Base-by-base conservation (phyloP, 202 grass and related monocot species). In the Panicum hallii region DNA sequence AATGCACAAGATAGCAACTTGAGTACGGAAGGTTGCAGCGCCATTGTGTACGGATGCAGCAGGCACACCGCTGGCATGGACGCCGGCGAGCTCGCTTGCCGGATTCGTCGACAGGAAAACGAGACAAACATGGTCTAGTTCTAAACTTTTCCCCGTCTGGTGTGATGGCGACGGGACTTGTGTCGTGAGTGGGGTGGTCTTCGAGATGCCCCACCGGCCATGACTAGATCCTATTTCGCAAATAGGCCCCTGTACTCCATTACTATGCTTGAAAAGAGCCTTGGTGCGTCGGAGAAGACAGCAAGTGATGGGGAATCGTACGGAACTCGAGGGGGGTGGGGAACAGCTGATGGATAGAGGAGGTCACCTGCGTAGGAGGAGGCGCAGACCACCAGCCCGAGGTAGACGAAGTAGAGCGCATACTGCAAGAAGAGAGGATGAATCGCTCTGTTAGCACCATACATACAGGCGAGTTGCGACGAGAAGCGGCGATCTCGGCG, bases 391-490 rank as follows among this genome's bases (percentile, higher is more conserved):
- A 97, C 88, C 69, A 97, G 87, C 61, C 97, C 97, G 22, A 99
- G 97, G 88, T 99, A 99, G 80, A 99, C 93, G 88, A 99, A 99
- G 75, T 99, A 99, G 64, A 99, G 91, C 16, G 97, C 97, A 16
- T 97, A 97, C 97, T 99, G 91, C 77, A 79, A 72, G 26, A 49
- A 46, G 58, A n/a, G 41, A 91, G 74, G 26, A 78, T 19, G 50
- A 60, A 70, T 77, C 41, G 50, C 17, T 17, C 56, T 62, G 43
- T 36, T 32, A 32, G 19, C 16, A 12, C 19, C 15, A 11, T 28
- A 6, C 67, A 17, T 40, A 54, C 23, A 11, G 1, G 30, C 13
- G 56, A 26, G 64, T 68, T 23, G 77, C 23, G 58, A 40, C 4
- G 8, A 28, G n/a, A 81, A 70, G 22, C 79, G 2, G 67, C 9